phyloP scores from a whole-genome alignment of 306 rosid species.

The Dryas drummondii region DNA sequence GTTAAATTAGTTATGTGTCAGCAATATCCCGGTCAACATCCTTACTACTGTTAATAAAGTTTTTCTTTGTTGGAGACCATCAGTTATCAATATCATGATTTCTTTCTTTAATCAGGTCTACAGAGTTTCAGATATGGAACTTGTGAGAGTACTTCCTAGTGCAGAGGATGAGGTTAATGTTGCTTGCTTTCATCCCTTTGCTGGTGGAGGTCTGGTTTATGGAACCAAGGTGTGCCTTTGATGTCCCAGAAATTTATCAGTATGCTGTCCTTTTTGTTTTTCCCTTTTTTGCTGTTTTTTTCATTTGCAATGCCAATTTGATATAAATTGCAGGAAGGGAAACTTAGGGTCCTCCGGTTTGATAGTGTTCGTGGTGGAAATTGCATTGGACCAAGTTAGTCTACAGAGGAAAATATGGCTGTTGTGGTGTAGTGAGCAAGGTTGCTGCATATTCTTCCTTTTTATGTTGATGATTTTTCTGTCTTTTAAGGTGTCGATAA shows the following conservation, averaged over 20 bases:
- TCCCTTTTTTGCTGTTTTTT: background rate
- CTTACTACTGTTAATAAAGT: background rate
- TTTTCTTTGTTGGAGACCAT: background rate
- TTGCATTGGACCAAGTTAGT: slow-evolving; percentile 48
- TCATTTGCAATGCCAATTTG: slow-evolving; percentile 16
- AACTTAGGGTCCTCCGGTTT: slow-evolving; percentile 65
- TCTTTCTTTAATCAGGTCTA: slow-evolving; percentile 60
- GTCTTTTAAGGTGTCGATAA: background rate
- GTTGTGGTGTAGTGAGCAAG: slow-evolving; percentile 44
- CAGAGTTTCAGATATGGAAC: slow-evolving; percentile 96
- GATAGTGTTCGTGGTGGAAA: slow-evolving; percentile 37
- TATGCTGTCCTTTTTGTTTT: background rate
- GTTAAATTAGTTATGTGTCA: background rate
- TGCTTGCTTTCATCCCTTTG: slow-evolving; percentile 96
- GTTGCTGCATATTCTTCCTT: slow-evolving; percentile 19
- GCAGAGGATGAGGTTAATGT: slow-evolving; percentile 99
- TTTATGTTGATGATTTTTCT: slow-evolving; percentile 2
- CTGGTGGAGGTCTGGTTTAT: slow-evolving; percentile 94
- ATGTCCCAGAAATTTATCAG: background rate
- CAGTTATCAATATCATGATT: background rate
- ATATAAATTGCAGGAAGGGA: slow-evolving; percentile 78
- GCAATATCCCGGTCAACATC: background rate
- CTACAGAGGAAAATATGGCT: slow-evolving; percentile 45
- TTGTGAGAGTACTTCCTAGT: slow-evolving; percentile 95
- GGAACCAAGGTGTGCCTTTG: slow-evolving; percentile 83